Percentiles rank a stretch among this genome's conserved stretches.
These are phyloP conservation scores for Apiospora sp. DNA, from an alignment of 2,329 filamentous ascomycete genomes.

Conservation along the genomic window DNA sequence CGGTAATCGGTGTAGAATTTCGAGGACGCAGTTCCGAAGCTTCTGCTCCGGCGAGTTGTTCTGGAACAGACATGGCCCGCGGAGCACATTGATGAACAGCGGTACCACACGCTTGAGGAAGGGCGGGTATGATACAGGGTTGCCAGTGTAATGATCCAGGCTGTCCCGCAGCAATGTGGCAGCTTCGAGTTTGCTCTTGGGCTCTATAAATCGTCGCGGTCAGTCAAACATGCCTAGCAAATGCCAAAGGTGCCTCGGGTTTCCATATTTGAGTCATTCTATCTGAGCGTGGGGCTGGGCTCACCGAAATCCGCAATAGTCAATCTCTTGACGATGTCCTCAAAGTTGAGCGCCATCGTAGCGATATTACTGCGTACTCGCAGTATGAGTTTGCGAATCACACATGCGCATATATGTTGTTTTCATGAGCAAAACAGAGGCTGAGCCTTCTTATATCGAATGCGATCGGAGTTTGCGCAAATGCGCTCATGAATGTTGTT, in stretches of 20 bases:
- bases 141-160: constrained; percentile 84
- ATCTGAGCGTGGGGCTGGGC: constrained; percentile 30
- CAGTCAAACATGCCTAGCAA: constrained; percentile 30
- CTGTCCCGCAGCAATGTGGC: constrained; percentile 89
- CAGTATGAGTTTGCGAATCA: constrained; percentile 31
- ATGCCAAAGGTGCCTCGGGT: not conserved
- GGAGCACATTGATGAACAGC: constrained; percentile 84
- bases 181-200: constrained; percentile 81
- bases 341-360: constrained; percentile 67
- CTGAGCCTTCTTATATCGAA: not conserved
- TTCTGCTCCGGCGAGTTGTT: constrained; percentile 93
- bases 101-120: constrained; percentile 92
- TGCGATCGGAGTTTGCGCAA: not conserved
- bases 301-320: constrained; percentile 64
- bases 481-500: constrained; percentile 12
- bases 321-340: constrained; percentile 69
- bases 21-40: constrained; percentile 90
- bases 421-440: constrained; percentile 34
- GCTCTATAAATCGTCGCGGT: constrained; percentile 61
- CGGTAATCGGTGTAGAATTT: constrained; percentile 88
- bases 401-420: constrained; percentile 32
- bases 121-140: constrained; percentile 75
- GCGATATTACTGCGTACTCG: constrained; percentile 51
- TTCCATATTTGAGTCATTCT: not conserved
- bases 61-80: constrained; percentile 87